These are phyloP conservation scores for Mycena haematopus DNA, from an alignment of 768 basidiomycete species.

Conservation along the genomic window DNA sequence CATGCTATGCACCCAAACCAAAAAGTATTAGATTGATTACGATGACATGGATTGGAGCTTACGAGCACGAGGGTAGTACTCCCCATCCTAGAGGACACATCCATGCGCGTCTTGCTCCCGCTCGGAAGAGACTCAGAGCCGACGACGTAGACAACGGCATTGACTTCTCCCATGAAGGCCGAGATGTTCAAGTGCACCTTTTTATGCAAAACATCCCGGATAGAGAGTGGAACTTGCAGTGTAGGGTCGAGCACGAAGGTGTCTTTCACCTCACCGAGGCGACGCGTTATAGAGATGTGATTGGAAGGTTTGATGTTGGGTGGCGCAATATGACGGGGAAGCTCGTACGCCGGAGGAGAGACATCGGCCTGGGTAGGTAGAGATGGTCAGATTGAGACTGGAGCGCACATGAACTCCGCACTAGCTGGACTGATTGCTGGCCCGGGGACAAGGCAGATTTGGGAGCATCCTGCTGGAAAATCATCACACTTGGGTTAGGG, in stretches of 20 bases:
- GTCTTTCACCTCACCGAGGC: constrained; percentile 21
- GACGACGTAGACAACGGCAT: constrained; percentile 15
- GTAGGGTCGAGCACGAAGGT: constrained; percentile 26
- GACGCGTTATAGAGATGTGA: constrained; percentile 11
- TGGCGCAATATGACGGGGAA: neutral
- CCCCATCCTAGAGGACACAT: constrained; percentile 15
- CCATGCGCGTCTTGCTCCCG: constrained; percentile 22
- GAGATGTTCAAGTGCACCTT: constrained; percentile 20
- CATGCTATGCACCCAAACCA: constrained; percentile 12
- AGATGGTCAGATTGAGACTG: too few species aligned
- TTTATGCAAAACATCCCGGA: neutral
- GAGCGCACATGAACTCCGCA: neutral
- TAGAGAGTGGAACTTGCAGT: constrained; percentile 14
- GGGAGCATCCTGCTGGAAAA: neutral
- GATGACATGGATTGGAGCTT: neutral
- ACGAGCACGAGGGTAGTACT: constrained; percentile 8
- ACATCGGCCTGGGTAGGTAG: neutral
- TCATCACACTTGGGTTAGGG: neutral
- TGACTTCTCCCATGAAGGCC: constrained; percentile 19
- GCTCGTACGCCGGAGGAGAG: constrained; percentile 16
- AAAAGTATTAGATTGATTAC: neutral
- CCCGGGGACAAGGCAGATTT: neutral
- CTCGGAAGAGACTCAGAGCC: neutral
- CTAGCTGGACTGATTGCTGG: too few species aligned
- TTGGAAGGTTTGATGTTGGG: constrained; percentile 13